Conservation (phyloP, 2,329 filamentous ascomycete genomes). For the Scedosporium aurantiacum region DNA sequence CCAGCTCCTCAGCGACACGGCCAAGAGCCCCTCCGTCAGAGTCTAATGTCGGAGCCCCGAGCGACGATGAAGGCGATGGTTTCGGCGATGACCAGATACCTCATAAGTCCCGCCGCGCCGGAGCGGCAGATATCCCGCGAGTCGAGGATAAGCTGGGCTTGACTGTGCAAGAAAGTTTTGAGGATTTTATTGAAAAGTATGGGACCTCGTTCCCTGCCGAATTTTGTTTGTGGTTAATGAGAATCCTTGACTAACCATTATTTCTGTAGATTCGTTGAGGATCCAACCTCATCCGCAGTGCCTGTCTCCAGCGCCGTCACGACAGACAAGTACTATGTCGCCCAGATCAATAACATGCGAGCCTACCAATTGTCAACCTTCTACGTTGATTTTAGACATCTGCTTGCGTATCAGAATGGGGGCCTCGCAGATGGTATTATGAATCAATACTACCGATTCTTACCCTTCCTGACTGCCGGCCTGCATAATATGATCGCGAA, state of each 20-base stretch:
- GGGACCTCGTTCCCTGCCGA: conserved; percentile 14
- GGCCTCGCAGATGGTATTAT: conserved; percentile 78
- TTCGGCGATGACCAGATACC: conserved; percentile 56
- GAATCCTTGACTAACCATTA: conserved; percentile 4
- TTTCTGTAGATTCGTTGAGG: conserved; percentile 50
- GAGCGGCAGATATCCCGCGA: conserved; percentile 47
- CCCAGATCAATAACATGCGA: conserved; percentile 69
- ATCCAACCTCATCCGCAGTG: conserved; percentile 49
- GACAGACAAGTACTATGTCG: conserved; percentile 75
- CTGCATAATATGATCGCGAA: conserved; percentile 90
- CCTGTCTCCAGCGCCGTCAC: conserved; percentile 60
- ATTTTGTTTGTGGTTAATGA: background rate
- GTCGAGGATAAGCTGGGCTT: conserved; percentile 70
- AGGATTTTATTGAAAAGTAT: conserved; percentile 69
- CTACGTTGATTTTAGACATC: conserved; percentile 79
- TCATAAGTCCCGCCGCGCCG: conserved; percentile 27
- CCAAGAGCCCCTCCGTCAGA: conserved; percentile 53
- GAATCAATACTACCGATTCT: conserved; percentile 86
- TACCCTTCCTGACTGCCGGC: conserved; percentile 80
- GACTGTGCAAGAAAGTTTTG: conserved; percentile 64
- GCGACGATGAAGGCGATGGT: conserved; percentile 50
- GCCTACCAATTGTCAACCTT: conserved; percentile 69
- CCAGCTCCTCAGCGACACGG: conserved; percentile 40
- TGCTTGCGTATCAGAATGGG: conserved; percentile 65
- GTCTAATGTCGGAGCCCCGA: conserved; percentile 41